Percentiles rank a stretch among this genome's conserved stretches.
phyloP scores from a whole-genome alignment of 2,329 filamentous ascomycete genomes.

The Aphanoascus verrucosus region DNA sequence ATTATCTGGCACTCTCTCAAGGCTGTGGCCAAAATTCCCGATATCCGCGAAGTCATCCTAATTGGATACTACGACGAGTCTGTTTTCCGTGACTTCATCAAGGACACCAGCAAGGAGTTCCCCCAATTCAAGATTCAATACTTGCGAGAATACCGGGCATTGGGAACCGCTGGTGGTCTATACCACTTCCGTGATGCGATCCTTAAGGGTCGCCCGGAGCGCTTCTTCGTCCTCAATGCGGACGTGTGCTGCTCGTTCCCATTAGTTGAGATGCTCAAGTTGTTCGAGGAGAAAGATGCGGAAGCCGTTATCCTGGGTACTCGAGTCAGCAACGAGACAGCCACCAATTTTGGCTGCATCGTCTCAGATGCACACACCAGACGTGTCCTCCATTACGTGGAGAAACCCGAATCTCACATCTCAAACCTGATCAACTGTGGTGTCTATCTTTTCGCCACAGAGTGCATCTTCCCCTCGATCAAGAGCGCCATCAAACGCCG shows the following conservation, averaged over 20 bases:
- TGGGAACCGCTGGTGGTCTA: conserved; percentile 89
- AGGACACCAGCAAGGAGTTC: conserved; percentile 73
- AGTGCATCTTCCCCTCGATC: conserved; percentile 94
- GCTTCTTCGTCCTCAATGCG: conserved; percentile 94
- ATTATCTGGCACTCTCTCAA: conserved; percentile 97
- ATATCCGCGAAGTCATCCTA: conserved; percentile 91
- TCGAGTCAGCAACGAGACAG: conserved; percentile 77
- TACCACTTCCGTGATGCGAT: conserved; percentile 99
- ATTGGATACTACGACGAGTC: conserved; percentile 98
- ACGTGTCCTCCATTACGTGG: conserved; percentile 95
- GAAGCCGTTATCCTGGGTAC: conserved; percentile 95
- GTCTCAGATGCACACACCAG: conserved; percentile 89
- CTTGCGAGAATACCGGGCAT: conserved; percentile 89
- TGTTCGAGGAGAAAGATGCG: conserved; percentile 89
- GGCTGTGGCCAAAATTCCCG: conserved; percentile 78
- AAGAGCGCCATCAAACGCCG: conserved; percentile 90
- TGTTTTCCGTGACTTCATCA: conserved; percentile 97
- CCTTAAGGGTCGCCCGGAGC: conserved; percentile 85
- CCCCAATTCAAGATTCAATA: conserved; percentile 86
- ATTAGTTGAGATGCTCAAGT: conserved; percentile 83
- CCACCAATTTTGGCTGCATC: conserved; percentile 95
- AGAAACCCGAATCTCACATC: conserved; percentile 96
- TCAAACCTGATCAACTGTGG: conserved; percentile 99
- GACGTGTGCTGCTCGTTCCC: conserved; percentile 99
- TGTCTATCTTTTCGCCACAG: conserved; percentile 92